Conservation (phyloP, 257 asterid genomes). For the Nicotiana tabacum region DNA sequence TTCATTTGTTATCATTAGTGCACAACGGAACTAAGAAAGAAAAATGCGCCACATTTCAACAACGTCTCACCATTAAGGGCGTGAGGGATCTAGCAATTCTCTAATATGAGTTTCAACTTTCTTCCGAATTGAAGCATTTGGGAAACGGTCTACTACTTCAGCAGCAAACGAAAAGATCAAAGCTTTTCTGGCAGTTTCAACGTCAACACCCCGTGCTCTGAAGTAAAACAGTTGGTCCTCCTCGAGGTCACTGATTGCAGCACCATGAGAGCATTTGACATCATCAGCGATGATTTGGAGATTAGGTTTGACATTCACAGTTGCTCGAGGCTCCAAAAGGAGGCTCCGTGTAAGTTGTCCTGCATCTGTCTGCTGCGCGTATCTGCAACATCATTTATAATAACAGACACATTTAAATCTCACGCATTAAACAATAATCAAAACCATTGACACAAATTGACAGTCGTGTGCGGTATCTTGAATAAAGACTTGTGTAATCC, state of each 20-base stretch:
- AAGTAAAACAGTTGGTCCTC: conserved; percentile 80
- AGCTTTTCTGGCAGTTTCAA: conserved; percentile 66
- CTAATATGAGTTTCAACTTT: conserved; percentile 53
- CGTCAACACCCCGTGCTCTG: conserved; percentile 79
- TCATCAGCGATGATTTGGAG: conserved; percentile 94
- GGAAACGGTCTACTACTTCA: conserved; percentile 69
- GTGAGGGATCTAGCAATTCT: conserved; percentile 42
- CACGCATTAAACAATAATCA: background rate
- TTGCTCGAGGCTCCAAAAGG: conserved; percentile 78
- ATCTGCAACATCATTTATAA: conserved; percentile 33
- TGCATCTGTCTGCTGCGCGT: conserved; percentile 96
- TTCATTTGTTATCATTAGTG: background rate
- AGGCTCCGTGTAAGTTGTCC: conserved; percentile 92
- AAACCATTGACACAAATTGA: background rate
- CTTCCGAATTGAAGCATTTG: conserved; percentile 40
- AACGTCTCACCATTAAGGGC: conserved; percentile 27
- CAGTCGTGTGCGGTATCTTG: background rate
- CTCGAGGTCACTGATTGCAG: conserved; percentile 88
- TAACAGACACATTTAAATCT: background rate
- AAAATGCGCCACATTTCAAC: background rate
- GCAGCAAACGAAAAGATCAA: conserved; percentile 81
- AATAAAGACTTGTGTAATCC: background rate
- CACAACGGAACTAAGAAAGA: background rate
- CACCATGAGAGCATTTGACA: conserved; percentile 94
- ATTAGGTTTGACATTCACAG: conserved; percentile 83